These are phyloP conservation scores for Acrocalymma vagum DNA, from an alignment of 2,329 filamentous ascomycete species.

Conservation along the genomic window DNA sequence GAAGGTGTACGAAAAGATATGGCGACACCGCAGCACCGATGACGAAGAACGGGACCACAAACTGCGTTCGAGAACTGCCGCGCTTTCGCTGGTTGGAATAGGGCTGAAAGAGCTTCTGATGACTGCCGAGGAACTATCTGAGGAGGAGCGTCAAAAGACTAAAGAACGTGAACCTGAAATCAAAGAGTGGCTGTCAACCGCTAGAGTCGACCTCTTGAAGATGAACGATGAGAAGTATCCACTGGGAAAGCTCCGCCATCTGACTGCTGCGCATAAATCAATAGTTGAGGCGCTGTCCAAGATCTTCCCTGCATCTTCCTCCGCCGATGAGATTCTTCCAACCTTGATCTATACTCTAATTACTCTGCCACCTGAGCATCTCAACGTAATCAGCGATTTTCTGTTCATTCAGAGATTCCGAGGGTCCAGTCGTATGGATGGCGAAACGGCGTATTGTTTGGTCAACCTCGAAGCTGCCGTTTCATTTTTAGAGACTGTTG, in stretches of 20 bases:
- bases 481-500: constrained; percentile 93
- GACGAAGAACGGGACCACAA: constrained; percentile 97
- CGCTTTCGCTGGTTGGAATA: constrained; percentile 89
- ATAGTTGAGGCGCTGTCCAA: constrained; percentile 87
- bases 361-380: constrained; percentile 83
- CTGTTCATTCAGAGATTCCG: constrained; percentile 94
- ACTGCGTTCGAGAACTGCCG: constrained; percentile 90
- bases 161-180: constrained; percentile 69
- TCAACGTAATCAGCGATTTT: constrained; percentile 93
- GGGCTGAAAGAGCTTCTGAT: constrained; percentile 80
- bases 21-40: constrained; percentile 88
- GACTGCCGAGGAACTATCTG: constrained; percentile 63
- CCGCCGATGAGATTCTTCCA: constrained; percentile 95
- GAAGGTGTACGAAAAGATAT: constrained; percentile 83
- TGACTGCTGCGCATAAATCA: constrained; percentile 89
- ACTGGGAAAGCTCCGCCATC: constrained; percentile 86
- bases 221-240: constrained; percentile 92
- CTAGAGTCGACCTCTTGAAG: constrained; percentile 71
- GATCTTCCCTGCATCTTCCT: constrained; percentile 76
- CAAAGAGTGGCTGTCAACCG: constrained; percentile 74
- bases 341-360: constrained; percentile 97
- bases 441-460: constrained; percentile 93
- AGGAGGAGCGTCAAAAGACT: constrained; percentile 63
- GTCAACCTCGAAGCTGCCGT: constrained; percentile 96
- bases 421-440: constrained; percentile 84